Conservation (phyloP, 805 yeast genomes). For the Metschnikowia peoriensis region DNA sequence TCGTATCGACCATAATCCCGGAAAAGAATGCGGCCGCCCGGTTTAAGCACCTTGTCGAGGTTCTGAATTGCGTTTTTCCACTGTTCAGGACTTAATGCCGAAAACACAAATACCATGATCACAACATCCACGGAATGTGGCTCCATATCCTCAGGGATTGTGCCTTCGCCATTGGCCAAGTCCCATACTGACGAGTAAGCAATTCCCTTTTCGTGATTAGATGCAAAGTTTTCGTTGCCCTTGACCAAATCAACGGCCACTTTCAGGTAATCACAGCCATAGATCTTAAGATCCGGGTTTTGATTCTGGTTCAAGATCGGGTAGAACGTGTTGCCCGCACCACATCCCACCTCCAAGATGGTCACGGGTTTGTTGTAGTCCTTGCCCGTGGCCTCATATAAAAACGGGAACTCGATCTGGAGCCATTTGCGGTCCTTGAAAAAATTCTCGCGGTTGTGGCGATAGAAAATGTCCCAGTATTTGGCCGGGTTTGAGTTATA, state of each 20-base stretch:
- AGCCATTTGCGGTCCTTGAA: conserved; percentile 97
- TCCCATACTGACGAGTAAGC: conserved; percentile 96
- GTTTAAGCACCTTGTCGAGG: conserved; percentile 70
- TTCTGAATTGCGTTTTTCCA: conserved; percentile 82
- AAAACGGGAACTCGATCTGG: conserved; percentile 85
- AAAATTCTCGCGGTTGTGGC: conserved; percentile 87
- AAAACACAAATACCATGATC: conserved; percentile 92
- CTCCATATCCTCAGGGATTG: conserved; percentile 80
- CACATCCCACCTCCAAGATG: conserved; percentile 93
- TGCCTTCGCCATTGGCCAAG: conserved; percentile 70
- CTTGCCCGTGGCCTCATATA: conserved; percentile 70
- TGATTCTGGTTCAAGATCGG: conserved; percentile 83
- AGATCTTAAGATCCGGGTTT: conserved; percentile 68
- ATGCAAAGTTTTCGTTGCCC: conserved; percentile 56
- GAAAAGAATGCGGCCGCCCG: conserved; percentile 87
- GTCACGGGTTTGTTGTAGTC: conserved; percentile 66
- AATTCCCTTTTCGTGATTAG: conserved; percentile 41
- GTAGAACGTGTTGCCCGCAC: conserved; percentile 95
- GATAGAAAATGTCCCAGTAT: conserved; percentile 93
- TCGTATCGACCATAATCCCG: conserved; percentile 97
- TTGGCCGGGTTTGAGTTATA: conserved; percentile 86
- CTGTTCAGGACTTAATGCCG: conserved; percentile 88
- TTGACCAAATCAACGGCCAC: conserved; percentile 87
- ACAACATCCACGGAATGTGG: conserved; percentile 84
- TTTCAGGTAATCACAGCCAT: conserved; percentile 87